Evolutionary conservation across 306 rosid species (phyloP), one percentile per base, ranked within the genome.

Genomic region (Medicago ruthenica): DNA sequence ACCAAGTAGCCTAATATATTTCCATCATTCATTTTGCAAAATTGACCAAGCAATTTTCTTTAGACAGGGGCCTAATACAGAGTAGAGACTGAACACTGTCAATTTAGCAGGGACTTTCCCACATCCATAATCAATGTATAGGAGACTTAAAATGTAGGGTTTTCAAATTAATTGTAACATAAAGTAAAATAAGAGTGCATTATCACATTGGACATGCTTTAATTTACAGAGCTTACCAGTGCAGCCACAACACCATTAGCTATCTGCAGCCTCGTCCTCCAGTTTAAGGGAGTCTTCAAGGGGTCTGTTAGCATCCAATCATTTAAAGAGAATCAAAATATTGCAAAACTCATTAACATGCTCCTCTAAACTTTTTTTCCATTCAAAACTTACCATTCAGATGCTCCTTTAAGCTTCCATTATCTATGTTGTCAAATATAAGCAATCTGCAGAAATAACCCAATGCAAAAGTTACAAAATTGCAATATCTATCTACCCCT

Each of bases 331-430:
- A 57, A 80, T 80, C 21, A 76, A 73, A 50, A 40, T 47, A 50
- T 16, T 50, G 62, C 68, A 82, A 40, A 61, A 34, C n/a, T 40
- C 51, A 75, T 59, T 8, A 58, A 66, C 22, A 71, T 20, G 9
- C 54, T 71, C 45, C 58, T 73, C 54, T 62, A 74, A 61, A 37
- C 27, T 63, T 13, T 77, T 42, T 71, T 55, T 27, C 11, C 17
- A 59, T 22, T 48, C 34, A 62, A 67, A 75, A 27, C 20, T 74
- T 91, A 94, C 97, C 98, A 70, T 85, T 88, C 39, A 94, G 97
- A 87, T 87, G 93, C 69, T 91, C 96, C 87, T 89, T 91, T 83
- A 94, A 86, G 90, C 96, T 94, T 81, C 98, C 98, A 65, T 90
- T 86, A 83, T 87, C 94, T 80, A 90, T 85, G 76, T 59, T 88